Evolutionary conservation across 1,139 yeast genomes (phyloP).

Genomic region (Martiniozyma asiatica): DNA sequence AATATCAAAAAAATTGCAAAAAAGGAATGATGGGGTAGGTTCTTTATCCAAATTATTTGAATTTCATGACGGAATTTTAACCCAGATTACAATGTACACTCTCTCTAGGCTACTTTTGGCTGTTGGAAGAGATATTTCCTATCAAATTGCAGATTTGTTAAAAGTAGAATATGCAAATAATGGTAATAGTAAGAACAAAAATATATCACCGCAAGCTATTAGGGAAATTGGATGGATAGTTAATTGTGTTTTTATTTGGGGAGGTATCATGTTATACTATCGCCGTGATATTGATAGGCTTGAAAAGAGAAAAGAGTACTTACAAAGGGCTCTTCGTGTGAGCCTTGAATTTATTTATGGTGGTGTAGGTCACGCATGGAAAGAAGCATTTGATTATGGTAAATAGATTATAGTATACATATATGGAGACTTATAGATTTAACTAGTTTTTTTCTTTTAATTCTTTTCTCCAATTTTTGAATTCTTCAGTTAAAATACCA

Average conservation of each 20-base stretch:
- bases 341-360: constrained; percentile 67
- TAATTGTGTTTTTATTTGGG: constrained; percentile 68
- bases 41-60: constrained; percentile 2
- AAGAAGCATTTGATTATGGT: constrained; percentile 18
- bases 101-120: constrained; percentile 45
- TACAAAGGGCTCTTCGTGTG: constrained; percentile 57
- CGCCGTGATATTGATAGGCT: constrained; percentile 37
- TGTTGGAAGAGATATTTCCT: constrained; percentile 30
- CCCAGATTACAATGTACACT: constrained; percentile 51
- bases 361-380: constrained; percentile 23
- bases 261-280: constrained; percentile 60
- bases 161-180: neutral
- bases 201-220: constrained; percentile 6
- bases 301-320: constrained; percentile 9
- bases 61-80: constrained; percentile 35
- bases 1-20: neutral
- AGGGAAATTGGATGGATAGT: constrained; percentile 40
- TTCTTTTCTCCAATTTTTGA: constrained; percentile 46
- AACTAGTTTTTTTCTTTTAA: constrained; percentile 4
- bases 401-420: too few relatives aligned
- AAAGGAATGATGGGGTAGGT: neutral
- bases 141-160: constrained; percentile 7
- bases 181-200: neutral
- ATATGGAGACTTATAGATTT: too few relatives aligned
- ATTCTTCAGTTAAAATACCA: constrained; percentile 38